phyloP scores from a whole-genome alignment of 257 asterid genomes.

The Echites panduratus region DNA sequence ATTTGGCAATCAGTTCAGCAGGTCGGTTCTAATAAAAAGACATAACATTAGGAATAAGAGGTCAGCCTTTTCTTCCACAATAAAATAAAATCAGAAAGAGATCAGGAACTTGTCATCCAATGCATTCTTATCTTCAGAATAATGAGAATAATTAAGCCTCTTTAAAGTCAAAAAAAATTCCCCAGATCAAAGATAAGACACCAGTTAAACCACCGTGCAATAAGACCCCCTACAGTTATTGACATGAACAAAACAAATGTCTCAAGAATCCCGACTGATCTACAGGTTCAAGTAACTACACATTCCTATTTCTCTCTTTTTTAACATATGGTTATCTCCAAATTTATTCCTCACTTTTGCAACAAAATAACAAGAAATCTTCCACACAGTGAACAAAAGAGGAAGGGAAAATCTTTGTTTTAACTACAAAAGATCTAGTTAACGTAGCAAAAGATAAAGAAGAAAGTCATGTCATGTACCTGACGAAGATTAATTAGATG shows the following conservation, averaged over 20 bases:
- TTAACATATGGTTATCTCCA: background rate
- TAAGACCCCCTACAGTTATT: background rate
- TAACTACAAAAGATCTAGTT: background rate
- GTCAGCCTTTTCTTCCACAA: background rate
- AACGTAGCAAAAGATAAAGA: background rate
- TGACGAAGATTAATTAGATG: conserved; percentile 91
- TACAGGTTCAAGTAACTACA: background rate
- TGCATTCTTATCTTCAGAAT: background rate
- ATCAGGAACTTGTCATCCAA: background rate
- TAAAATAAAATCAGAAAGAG: background rate
- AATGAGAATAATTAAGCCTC: background rate
- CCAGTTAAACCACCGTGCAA: background rate
- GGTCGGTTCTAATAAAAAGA: conserved; percentile 68
- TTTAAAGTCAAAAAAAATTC: background rate
- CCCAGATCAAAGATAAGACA: background rate
- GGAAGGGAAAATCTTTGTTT: background rate
- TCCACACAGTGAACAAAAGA: no score
- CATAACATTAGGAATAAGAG: background rate
- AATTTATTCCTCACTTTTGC: background rate
- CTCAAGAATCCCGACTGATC: background rate
- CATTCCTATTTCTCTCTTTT: background rate
- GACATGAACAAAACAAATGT: background rate
- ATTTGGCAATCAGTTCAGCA: conserved; percentile 95
- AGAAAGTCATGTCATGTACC: conserved; percentile 35
- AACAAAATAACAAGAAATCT: background rate